Conservation (phyloP, 345 rosid genomes). For the Melaleuca alternifolia region DNA sequence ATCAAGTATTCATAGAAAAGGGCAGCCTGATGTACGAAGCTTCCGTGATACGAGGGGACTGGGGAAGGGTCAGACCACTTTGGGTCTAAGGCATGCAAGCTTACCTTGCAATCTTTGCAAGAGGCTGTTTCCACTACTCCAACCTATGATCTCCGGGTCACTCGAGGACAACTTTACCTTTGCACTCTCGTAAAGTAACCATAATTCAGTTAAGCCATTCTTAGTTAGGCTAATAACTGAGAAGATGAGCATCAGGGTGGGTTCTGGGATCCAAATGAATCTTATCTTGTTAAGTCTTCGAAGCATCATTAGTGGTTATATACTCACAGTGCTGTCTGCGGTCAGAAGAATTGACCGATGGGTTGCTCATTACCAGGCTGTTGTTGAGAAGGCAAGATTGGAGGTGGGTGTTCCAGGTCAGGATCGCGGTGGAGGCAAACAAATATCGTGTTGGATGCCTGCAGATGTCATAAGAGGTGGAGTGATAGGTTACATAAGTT, state of each 20-base stretch:
- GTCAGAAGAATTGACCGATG: not conserved
- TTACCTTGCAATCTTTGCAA: not conserved
- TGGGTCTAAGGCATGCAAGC: not conserved
- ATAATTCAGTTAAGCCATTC: not conserved
- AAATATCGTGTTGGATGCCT: not conserved
- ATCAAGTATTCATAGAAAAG: not conserved
- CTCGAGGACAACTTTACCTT: not conserved
- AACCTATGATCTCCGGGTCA: not conserved
- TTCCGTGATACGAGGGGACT: not conserved
- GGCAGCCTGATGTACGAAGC: not conserved
- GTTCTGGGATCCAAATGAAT: not conserved
- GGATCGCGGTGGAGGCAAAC: not conserved
- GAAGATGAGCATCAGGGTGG: not conserved
- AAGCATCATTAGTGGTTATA: not conserved
- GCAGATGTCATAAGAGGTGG: not conserved
- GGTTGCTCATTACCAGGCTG: not conserved
- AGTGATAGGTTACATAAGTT: not conserved
- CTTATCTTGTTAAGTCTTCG: not conserved
- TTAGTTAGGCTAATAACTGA: not conserved
- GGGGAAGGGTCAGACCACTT: not conserved
- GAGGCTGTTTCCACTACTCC: not conserved
- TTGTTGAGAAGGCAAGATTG: not conserved
- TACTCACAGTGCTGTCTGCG: not conserved
- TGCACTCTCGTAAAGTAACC: not conserved
- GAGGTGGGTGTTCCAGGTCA: not conserved